Evolutionary conservation across 2,329 filamentous ascomycete species (phyloP), one percentile per base, ranked within the genome.

Genomic region (Fusarium concolor): DNA sequence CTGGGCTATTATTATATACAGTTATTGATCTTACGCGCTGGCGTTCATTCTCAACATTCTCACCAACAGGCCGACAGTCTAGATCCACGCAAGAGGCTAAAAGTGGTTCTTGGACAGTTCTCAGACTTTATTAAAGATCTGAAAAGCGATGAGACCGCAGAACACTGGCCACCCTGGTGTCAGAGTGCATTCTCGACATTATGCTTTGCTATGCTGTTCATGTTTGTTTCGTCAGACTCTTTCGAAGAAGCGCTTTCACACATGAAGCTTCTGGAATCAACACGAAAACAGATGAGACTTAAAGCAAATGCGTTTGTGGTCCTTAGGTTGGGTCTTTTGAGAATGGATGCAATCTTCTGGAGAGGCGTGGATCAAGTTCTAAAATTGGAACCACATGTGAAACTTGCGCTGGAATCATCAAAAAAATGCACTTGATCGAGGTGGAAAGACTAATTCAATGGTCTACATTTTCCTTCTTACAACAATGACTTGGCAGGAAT

Each of bases 341-440:
- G 55, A 1, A 57, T 44, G 15, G 55, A 55, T 2, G 55, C 55
- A 0, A 57, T 57, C 2, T 57, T 57, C 1, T 57, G 55, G 55
- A 24, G 55, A 0, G 55, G 55, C 0, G 17, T 57, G 0, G 55
- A 57, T 0, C 49, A 57, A 6, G 49, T 57, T 12, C 12, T 57
- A 0, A 24, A n/a, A 10, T 12, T 57, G 14, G 55, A 57, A 7
- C 18, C 55, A 5, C 49, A 58, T 6, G 49, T 58, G 2, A 58
- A 44, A 9, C 55, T 55, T 29, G 49, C 33, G 0, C 20, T 58
- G 17, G 39, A 45, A 3, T 24, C 55, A 2, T 44, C 38, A 15
- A 41, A 24, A 8, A 7, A 46, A 5, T 1, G 0, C 8, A 11
- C 26, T 33, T 33, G 14, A 33, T 33, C 3, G 31, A 33, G 12